phyloP scores from a whole-genome alignment of 306 rosid species.

The Castanea crenata region DNA sequence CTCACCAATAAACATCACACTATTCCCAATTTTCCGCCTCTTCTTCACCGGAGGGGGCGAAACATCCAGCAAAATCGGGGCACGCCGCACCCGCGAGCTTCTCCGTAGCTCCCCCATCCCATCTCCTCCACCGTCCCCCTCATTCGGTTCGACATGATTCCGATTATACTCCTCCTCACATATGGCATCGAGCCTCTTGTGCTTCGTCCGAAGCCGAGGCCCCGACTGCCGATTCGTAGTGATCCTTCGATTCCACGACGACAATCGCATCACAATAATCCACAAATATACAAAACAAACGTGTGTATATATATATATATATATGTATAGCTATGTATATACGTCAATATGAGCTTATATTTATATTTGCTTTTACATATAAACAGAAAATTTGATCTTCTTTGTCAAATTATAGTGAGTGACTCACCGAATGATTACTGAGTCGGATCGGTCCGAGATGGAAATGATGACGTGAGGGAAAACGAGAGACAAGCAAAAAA shows the following conservation, averaged over 20 bases:
- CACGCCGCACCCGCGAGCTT: slow-evolving; percentile 77
- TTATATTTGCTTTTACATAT: background rate
- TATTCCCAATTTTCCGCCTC: slow-evolving; percentile 41
- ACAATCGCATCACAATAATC: slow-evolving; percentile 66
- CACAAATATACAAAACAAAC: slow-evolving; percentile 12
- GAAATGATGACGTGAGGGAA: background rate
- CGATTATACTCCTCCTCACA: slow-evolving; percentile 71
- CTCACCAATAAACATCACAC: slow-evolving; percentile 26
- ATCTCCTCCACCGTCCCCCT: slow-evolving; percentile 24
- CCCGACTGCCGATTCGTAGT: slow-evolving; percentile 38
- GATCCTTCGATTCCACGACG: slow-evolving; percentile 43
- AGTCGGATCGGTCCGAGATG: slow-evolving; percentile 21
- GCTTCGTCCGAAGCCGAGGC: slow-evolving; percentile 74
- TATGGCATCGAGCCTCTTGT: slow-evolving; percentile 89
- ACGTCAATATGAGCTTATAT: background rate
- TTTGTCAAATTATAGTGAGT: background rate
- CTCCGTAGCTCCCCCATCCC: slow-evolving; percentile 60
- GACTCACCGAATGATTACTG: slow-evolving; percentile 35
- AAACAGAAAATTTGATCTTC: slow-evolving; percentile 11
- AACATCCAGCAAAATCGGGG: slow-evolving; percentile 76
- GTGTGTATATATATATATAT: background rate
- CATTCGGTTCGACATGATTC: slow-evolving; percentile 63
- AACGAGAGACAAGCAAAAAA: background rate
- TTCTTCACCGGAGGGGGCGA: slow-evolving; percentile 74
- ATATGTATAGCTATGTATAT: background rate